These are phyloP conservation scores for Lachnellula suecica DNA, from an alignment of 2,329 filamentous ascomycete species.

Conservation along the genomic window DNA sequence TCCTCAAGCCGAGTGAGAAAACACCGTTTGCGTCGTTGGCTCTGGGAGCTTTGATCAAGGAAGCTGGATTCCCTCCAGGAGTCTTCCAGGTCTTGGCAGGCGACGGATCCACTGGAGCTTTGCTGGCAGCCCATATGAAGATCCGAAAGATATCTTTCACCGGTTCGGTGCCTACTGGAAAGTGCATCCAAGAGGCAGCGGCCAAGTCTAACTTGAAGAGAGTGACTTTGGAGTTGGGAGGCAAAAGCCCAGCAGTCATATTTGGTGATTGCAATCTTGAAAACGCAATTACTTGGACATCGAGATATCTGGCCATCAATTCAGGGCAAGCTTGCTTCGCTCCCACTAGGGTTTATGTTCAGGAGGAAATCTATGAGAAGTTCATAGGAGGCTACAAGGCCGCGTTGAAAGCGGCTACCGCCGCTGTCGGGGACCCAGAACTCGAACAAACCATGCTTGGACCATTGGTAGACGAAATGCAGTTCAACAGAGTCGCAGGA, in stretches of 20 bases:
- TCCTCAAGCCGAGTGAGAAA: slow-evolving; percentile 63
- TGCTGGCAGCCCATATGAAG: slow-evolving; percentile 37
- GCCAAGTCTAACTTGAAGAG: slow-evolving; percentile 42
- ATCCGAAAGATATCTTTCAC: slow-evolving; percentile 43
- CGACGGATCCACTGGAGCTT: slow-evolving; percentile 39
- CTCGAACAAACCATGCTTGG: slow-evolving; percentile 59
- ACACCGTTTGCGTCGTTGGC: slow-evolving; percentile 56
- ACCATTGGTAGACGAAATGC: slow-evolving; percentile 45
- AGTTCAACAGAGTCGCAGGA: slow-evolving; percentile 22
- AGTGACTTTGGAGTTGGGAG: slow-evolving; percentile 43
- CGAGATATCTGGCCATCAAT: slow-evolving; percentile 60
- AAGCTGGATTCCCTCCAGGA: slow-evolving; percentile 36
- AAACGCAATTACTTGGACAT: slow-evolving; percentile 45
- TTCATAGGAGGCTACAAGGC: slow-evolving; percentile 61
- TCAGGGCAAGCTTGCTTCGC: slow-evolving; percentile 76
- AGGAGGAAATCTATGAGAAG: slow-evolving; percentile 53
- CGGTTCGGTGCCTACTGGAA: slow-evolving; percentile 37
- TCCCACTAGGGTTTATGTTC: slow-evolving; percentile 70
- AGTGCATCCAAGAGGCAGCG: slow-evolving; percentile 40
- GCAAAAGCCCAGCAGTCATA: slow-evolving; percentile 42
- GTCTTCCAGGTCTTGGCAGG: slow-evolving; percentile 40
- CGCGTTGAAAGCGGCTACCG: slow-evolving; percentile 55
- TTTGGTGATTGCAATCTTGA: slow-evolving; percentile 44
- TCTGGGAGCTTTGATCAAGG: slow-evolving; percentile 34
- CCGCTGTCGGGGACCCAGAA: slow-evolving; percentile 61